A percentile compares a stretch with the other conserved stretches of the same genome.
Conservation (phyloP, 345 rosid species). For the Citrus sp. region DNA sequence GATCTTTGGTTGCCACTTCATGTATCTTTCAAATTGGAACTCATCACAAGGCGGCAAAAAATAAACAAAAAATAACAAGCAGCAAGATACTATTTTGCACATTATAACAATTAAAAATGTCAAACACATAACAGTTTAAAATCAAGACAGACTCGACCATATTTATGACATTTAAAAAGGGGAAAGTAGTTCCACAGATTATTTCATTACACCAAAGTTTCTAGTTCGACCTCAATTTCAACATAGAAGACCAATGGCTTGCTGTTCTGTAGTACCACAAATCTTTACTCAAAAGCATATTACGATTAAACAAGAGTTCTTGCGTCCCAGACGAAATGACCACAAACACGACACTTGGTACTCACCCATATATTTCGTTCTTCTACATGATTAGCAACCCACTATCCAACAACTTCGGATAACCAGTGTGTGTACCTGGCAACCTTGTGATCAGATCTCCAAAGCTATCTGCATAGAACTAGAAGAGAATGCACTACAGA, state of each 20-base stretch:
- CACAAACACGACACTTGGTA: constrained; percentile 7
- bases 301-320: background rate
- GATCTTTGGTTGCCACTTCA: no score
- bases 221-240: constrained; percentile 9
- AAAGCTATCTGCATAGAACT: constrained; percentile 18
- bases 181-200: constrained; percentile 5
- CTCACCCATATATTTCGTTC: constrained; percentile 3
- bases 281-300: background rate
- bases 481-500: constrained; percentile 4
- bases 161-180: background rate
- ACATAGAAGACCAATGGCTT: background rate
- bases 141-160: background rate
- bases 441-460: constrained; percentile 16
- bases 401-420: constrained; percentile 12
- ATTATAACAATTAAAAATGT: background rate
- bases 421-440: constrained; percentile 1
- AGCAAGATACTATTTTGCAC: background rate
- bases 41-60: no score
- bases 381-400: constrained; percentile 8
- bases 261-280: background rate
- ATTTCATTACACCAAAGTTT: background rate
- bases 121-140: background rate
- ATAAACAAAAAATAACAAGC: no score
- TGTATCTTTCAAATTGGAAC: no score
- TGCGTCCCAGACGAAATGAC: background rate